These are phyloP conservation scores for Pichia membranifaciens DNA, from an alignment of 805 yeast genomes.

Conservation along the genomic window DNA sequence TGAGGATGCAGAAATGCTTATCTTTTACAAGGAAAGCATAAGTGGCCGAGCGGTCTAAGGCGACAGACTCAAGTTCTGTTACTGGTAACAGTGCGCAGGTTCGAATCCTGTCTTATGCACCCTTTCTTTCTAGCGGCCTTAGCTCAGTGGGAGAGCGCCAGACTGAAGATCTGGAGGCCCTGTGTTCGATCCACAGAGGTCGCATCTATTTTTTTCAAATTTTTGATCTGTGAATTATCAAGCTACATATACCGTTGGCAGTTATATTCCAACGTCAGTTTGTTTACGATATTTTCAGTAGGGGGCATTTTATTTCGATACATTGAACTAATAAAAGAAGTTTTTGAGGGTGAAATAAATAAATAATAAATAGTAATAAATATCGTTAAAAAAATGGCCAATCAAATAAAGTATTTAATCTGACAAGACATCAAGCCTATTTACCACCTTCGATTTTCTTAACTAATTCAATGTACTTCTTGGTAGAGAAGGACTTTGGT, in stretches of 20 bases:
- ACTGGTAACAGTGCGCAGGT: slow-evolving; percentile 19
- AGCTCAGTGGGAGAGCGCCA: slow-evolving; percentile 23
- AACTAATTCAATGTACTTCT: slow-evolving; percentile 82
- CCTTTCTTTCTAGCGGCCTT: slow-evolving; percentile 6
- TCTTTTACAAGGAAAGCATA: slow-evolving; percentile 3
- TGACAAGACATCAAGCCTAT: slow-evolving; percentile 15
- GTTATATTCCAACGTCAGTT: too few species aligned
- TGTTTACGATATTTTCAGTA: too few species aligned
- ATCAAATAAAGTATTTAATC: neutral
- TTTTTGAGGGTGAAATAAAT: slow-evolving; percentile 1
- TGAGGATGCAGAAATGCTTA: too few species aligned
- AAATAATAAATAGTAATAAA: neutral
- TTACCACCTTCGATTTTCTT: slow-evolving; percentile 21
- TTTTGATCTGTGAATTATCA: too few species aligned
- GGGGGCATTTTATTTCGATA: too few species aligned
- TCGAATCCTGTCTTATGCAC: slow-evolving; percentile 18
- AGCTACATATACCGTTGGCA: too few species aligned
- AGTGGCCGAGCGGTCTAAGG: slow-evolving; percentile 19
- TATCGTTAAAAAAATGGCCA: neutral
- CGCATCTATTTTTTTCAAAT: slow-evolving; percentile 9
- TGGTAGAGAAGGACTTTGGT: slow-evolving; percentile 91
- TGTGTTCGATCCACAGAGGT: slow-evolving; percentile 21
- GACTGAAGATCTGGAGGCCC: slow-evolving; percentile 23
- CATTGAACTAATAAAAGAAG: too few species aligned
- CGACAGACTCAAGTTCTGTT: slow-evolving; percentile 20